Evolutionary conservation across 352 stramenopile species (phyloP).

Genomic region (Phytophthora pinifolia): DNA sequence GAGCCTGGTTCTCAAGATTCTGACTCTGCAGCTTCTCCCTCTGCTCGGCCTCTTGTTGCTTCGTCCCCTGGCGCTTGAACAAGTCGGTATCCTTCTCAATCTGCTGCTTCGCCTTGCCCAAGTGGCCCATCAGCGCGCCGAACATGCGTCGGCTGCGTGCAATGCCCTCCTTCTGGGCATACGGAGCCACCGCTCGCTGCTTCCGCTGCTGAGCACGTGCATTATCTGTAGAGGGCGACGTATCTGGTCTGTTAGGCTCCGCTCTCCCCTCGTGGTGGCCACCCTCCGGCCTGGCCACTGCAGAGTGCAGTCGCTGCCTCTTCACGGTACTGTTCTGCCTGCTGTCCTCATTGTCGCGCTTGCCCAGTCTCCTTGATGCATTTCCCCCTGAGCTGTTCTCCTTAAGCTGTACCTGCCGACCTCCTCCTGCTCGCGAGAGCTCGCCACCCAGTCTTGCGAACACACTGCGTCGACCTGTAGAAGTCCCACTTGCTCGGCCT

Average conservation of each 20-base stretch:
- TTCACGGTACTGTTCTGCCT: conserved; percentile 25
- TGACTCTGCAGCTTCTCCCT: conserved; percentile 72
- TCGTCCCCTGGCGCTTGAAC: conserved; percentile 71
- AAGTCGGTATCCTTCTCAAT: conserved; percentile 78
- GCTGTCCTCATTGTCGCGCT: conserved; percentile 36
- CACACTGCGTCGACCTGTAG: conserved; percentile 23
- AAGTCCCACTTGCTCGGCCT: not conserved
- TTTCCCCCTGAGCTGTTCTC: conserved; percentile 31
- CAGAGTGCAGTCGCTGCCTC: conserved; percentile 44
- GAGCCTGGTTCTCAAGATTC: conserved; percentile 43
- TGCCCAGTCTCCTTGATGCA: conserved; percentile 25
- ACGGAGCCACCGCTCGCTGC: conserved; percentile 57
- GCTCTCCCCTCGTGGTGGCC: conserved; percentile 14
- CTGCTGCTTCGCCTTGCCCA: conserved; percentile 76
- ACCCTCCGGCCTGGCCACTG: conserved; percentile 34
- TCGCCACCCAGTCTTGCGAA: conserved; percentile 39
- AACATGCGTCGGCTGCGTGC: conserved; percentile 80
- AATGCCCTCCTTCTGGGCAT: conserved; percentile 63
- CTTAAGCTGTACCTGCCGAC: conserved; percentile 28
- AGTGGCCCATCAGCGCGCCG: conserved; percentile 76
- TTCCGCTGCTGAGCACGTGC: conserved; percentile 36
- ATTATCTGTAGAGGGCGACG: conserved; percentile 14
- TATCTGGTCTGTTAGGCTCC: conserved; percentile 16
- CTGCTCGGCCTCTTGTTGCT: conserved; percentile 61
- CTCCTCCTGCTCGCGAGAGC: conserved; percentile 18